These are phyloP conservation scores for Alloteropsis angusta DNA, from an alignment of 202 grass and related monocot genomes.

Conservation along the genomic window DNA sequence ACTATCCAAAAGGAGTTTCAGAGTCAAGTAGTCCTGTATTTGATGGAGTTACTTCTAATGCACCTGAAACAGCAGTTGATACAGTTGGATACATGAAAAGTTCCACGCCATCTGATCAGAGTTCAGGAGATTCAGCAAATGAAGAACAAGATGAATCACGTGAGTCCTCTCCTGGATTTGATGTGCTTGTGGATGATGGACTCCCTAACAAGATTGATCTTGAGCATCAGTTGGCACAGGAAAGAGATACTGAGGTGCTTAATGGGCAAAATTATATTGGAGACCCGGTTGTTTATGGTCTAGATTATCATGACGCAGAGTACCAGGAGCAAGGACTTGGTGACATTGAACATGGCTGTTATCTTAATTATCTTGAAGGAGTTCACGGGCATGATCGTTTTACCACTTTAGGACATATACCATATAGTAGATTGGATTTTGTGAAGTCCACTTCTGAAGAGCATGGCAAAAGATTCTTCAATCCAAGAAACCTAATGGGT, in stretches of 20 bases:
- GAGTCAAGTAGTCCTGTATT: slow-evolving; percentile 10
- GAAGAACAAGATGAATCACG: not conserved
- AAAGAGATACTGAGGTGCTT: slow-evolving; percentile 15
- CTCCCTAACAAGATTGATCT: slow-evolving; percentile 7
- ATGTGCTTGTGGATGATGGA: slow-evolving; percentile 37
- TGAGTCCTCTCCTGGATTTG: slow-evolving; percentile 46
- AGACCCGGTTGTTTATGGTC: slow-evolving; percentile 12
- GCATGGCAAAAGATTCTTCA: not conserved
- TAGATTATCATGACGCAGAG: slow-evolving; percentile 27
- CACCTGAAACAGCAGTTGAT: not conserved
- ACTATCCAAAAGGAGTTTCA: not conserved
- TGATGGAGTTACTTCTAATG: not conserved
- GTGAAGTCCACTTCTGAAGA: slow-evolving; percentile 7
- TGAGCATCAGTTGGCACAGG: slow-evolving; percentile 13
- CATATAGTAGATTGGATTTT: not conserved
- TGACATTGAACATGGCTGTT: slow-evolving; percentile 18
- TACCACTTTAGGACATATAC: slow-evolving; percentile 12
- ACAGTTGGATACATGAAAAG: slow-evolving; percentile 1
- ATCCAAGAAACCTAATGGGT: not conserved
- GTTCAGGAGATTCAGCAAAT: slow-evolving; percentile 24
- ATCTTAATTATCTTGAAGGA: slow-evolving; percentile 25
- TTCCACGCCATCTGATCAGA: slow-evolving; percentile 3
- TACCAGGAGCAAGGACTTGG: slow-evolving; percentile 10
- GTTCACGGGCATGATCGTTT: not conserved
- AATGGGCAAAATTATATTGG: slow-evolving; percentile 12